Conservation (phyloP, 106 monocot species). For the Posidonia australis region DNA sequence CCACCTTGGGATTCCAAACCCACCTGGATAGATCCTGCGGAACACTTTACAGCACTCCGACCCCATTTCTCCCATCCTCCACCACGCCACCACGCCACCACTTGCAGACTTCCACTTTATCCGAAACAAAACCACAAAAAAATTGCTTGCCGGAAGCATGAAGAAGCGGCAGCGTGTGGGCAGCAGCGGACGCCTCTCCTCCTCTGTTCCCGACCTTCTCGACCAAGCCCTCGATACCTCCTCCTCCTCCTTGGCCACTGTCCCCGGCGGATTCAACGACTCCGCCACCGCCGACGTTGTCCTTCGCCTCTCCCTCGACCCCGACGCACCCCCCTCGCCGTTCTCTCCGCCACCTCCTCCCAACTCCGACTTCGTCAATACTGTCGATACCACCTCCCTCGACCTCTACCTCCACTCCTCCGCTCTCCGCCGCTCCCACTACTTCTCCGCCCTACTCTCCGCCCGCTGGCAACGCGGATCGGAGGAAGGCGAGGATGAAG, state of each 20-base stretch:
- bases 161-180: slow-evolving; percentile 44
- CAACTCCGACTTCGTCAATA: background rate
- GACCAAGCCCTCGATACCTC: background rate
- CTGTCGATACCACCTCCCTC: slow-evolving; percentile 10
- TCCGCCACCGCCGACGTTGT: slow-evolving; percentile 42
- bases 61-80: too few relatives aligned
- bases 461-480: slow-evolving; percentile 38
- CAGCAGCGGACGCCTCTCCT: slow-evolving; percentile 47
- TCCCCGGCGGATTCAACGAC: slow-evolving; percentile 47
- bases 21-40: too few relatives aligned
- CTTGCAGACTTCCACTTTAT: too few relatives aligned
- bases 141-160: too few relatives aligned
- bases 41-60: too few relatives aligned
- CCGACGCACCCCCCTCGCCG: slow-evolving; percentile 6
- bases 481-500: too few relatives aligned
- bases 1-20: too few relatives aligned
- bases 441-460: slow-evolving; percentile 81
- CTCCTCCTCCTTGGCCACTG: background rate
- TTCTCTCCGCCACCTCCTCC: slow-evolving; percentile 1
- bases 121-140: too few relatives aligned
- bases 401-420: slow-evolving; percentile 72
- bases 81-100: slow-evolving; percentile 8
- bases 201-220: slow-evolving; percentile 12
- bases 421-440: slow-evolving; percentile 56
- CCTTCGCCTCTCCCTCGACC: slow-evolving; percentile 41